These are phyloP conservation scores for Acidomyces sp. DNA, from an alignment of 495 filamentous ascomycete genomes.

Conservation along the genomic window DNA sequence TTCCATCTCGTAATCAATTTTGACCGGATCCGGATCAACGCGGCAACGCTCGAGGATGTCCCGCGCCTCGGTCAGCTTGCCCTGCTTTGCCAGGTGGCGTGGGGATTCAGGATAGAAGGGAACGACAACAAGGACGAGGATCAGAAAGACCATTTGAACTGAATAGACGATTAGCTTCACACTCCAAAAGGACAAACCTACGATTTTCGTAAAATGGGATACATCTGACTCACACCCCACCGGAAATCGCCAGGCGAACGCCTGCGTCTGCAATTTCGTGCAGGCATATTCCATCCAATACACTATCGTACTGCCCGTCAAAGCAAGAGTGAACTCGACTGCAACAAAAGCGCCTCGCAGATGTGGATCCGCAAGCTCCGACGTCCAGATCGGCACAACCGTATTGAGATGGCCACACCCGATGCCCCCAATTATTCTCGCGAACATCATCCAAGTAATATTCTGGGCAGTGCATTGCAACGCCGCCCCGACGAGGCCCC, in stretches of 20 bases:
- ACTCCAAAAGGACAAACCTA: too few relatives aligned
- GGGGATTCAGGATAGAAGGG: conserved; percentile 18
- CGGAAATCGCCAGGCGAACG: conserved; percentile 46
- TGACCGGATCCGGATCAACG: conserved; percentile 1
- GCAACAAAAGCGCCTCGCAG: conserved; percentile 55
- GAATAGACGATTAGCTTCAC: too few relatives aligned
- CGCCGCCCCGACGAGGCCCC: conserved; percentile 7
- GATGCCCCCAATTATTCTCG: conserved; percentile 49
- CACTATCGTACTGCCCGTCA: conserved; percentile 2
- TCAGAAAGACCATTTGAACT: conserved; percentile 52
- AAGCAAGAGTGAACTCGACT: conserved; percentile 50
- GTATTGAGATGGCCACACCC: conserved; percentile 57
- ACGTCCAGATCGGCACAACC: conserved; percentile 59
- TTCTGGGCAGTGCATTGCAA: conserved; percentile 40
- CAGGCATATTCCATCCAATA: conserved; percentile 15
- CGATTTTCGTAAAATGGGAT: too few relatives aligned
- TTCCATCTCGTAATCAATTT: conserved; percentile 9
- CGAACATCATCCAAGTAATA: conserved; percentile 50
- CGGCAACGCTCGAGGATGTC: conserved; percentile 41
- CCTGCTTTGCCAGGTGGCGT: conserved; percentile 13
- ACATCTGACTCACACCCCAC: too few relatives aligned
- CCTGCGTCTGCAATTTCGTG: conserved; percentile 8
- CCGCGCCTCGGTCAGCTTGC: conserved; percentile 22
- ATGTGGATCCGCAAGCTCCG: conserved; percentile 52
- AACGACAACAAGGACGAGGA: conserved; percentile 30